Percentiles rank a stretch among this genome's conserved stretches.
These are phyloP conservation scores for Daldinia eschscholtzii DNA, from an alignment of 2,329 filamentous ascomycete genomes.

Conservation along the genomic window DNA sequence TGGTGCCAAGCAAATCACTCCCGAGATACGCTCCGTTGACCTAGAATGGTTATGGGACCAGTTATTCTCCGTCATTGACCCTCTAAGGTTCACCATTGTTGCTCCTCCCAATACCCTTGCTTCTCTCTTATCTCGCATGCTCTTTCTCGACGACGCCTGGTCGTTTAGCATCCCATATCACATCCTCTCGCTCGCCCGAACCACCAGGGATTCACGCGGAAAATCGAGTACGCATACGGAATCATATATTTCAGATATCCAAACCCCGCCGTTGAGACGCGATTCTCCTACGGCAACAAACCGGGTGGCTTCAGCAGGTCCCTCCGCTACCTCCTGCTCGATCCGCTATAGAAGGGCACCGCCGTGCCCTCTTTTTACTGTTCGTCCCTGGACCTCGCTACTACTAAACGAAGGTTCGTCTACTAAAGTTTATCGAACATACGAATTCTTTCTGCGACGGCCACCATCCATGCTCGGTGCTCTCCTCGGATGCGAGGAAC, in stretches of 20 bases:
- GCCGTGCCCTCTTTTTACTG: constrained; percentile 63
- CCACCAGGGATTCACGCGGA: constrained; percentile 28
- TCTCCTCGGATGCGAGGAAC: constrained; percentile 60
- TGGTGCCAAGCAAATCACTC: constrained; percentile 48
- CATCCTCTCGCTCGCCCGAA: constrained; percentile 64
- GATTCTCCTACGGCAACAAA: constrained; percentile 10
- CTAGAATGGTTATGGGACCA: constrained; percentile 66
- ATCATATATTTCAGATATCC: constrained; percentile 12
- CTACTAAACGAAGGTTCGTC: constrained; percentile 82
- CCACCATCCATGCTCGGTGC: constrained; percentile 72
- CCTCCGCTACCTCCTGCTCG: constrained; percentile 16
- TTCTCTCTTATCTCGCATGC: constrained; percentile 67
- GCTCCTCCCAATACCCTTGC: constrained; percentile 74
- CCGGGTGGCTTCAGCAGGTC: constrained; percentile 7
- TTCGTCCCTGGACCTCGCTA: constrained; percentile 74
- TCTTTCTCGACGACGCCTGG: constrained; percentile 71
- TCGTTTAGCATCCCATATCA: constrained; percentile 74
- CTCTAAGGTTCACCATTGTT: constrained; percentile 66
- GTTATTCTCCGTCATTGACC: constrained; percentile 67
- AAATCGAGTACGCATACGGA: constrained; percentile 9
- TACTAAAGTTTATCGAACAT: constrained; percentile 76
- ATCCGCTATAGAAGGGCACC: constrained; percentile 33
- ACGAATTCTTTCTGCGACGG: constrained; percentile 76
- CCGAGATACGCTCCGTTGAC: constrained; percentile 52
- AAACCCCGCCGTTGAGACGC: constrained; percentile 13